Evolutionary conservation across 768 basidiomycete genomes (phyloP).

Genomic region (Naganishia randhawae): DNA sequence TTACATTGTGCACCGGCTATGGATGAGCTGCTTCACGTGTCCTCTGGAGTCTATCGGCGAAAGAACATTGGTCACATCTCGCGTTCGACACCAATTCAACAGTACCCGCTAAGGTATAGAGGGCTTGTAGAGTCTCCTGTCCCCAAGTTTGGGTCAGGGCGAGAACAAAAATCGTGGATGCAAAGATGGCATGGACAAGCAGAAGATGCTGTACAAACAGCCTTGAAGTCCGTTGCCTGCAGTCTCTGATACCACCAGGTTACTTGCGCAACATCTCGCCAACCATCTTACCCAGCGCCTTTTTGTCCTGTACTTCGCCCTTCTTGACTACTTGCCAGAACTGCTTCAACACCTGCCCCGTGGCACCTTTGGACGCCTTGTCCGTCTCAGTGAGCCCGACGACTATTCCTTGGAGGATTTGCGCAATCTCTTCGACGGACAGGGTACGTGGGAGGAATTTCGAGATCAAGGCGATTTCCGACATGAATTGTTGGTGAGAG

Average conservation of each 20-base stretch:
- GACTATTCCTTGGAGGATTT: slow-evolving; percentile 37
- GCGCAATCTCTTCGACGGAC: slow-evolving; percentile 31
- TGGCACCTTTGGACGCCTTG: slow-evolving; percentile 35
- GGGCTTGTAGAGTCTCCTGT: too few relatives aligned
- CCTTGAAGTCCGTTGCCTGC: neutral
- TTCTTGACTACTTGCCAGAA: slow-evolving; percentile 46
- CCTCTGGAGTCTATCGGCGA: too few relatives aligned
- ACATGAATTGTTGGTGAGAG: slow-evolving; percentile 36
- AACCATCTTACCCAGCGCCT: slow-evolving; percentile 45
- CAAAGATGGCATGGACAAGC: too few relatives aligned
- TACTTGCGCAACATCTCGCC: slow-evolving; percentile 42
- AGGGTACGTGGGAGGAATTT: slow-evolving; percentile 41
- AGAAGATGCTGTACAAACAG: neutral
- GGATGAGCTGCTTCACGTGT: too few relatives aligned
- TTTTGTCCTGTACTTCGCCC: slow-evolving; percentile 42
- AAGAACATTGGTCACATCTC: too few relatives aligned
- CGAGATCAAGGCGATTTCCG: slow-evolving; percentile 43
- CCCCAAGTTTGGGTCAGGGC: too few relatives aligned
- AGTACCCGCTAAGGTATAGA: too few relatives aligned
- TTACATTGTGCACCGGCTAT: too few relatives aligned
- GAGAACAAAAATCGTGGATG: too few relatives aligned
- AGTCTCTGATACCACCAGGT: neutral
- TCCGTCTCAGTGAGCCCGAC: slow-evolving; percentile 33
- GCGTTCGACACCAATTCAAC: too few relatives aligned
- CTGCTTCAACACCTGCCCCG: slow-evolving; percentile 42